Evolutionary conservation across 2,329 filamentous ascomycete species (phyloP).

Genomic region (Hymenoscyphus infarciens): DNA sequence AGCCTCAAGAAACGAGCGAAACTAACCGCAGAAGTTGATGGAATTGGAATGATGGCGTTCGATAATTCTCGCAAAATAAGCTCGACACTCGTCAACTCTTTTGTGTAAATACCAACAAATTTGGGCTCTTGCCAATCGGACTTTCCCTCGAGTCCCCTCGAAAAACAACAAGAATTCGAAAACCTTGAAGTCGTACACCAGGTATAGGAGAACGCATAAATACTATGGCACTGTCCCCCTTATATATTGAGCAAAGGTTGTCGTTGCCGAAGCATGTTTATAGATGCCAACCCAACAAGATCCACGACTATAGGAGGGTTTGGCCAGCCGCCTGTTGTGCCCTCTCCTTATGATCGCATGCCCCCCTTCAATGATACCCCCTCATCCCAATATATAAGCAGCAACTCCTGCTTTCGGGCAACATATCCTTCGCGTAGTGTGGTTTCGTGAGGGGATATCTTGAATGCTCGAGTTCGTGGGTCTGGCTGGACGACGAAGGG

Average conservation of each 20-base stretch:
- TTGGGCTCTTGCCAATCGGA: neutral
- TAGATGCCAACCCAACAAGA: neutral
- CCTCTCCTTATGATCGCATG: neutral
- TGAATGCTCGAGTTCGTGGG: too few relatives aligned
- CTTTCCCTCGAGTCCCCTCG: too few relatives aligned
- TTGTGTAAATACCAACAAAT: neutral
- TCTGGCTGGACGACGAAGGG: too few relatives aligned
- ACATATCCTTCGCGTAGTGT: too few relatives aligned
- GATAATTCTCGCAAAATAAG: neutral
- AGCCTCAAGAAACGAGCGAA: neutral
- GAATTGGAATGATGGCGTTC: neutral
- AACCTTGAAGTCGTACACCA: neutral
- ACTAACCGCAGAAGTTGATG: neutral
- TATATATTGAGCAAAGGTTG: neutral
- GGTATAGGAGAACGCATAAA: too few relatives aligned
- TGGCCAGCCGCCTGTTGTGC: too few relatives aligned
- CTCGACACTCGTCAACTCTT: neutral
- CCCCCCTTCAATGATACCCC: too few relatives aligned
- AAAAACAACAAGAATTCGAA: neutral
- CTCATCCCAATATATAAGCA: too few relatives aligned
- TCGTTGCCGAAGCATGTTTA: neutral
- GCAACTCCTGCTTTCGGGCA: too few relatives aligned
- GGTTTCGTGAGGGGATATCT: too few relatives aligned
- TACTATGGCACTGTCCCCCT: neutral
- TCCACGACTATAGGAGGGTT: too few relatives aligned